Conservation (phyloP, 2,329 filamentous ascomycete species). For the Penicillium sp. region DNA sequence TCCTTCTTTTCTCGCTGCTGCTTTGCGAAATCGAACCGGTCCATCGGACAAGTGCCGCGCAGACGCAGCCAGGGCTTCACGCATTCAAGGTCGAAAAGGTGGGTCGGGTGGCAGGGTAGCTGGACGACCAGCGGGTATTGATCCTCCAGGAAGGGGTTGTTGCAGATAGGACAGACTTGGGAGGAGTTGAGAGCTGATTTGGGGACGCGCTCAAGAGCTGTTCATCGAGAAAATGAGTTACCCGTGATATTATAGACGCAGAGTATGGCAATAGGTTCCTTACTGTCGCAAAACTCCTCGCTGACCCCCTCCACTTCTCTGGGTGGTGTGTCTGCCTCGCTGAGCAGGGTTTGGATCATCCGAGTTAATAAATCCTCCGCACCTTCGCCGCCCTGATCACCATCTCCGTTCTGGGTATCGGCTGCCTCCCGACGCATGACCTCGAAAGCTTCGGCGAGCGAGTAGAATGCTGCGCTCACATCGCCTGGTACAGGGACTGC, state of each 20-base stretch:
- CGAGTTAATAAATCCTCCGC: constrained; percentile 49
- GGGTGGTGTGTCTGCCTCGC: constrained; percentile 58
- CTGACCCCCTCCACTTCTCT: constrained; percentile 60
- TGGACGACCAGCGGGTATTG: constrained; percentile 63
- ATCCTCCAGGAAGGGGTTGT: constrained; percentile 61
- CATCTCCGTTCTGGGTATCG: constrained; percentile 30
- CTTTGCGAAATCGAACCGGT: constrained; percentile 59
- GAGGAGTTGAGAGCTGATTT: constrained; percentile 53
- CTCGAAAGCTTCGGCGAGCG: constrained; percentile 60
- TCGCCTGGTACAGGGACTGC: constrained; percentile 61
- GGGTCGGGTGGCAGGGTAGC: constrained; percentile 60
- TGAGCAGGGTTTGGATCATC: constrained; percentile 57
- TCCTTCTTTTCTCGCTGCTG: constrained; percentile 51
- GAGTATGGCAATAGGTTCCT: constrained; percentile 3
- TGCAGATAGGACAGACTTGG: constrained; percentile 60
- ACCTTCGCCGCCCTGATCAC: constrained; percentile 25
- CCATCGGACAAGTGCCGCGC: constrained; percentile 63
- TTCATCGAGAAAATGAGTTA: neutral
- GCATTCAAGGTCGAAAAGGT: constrained; percentile 65
- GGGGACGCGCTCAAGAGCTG: constrained; percentile 58
- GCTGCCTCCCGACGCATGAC: constrained; percentile 50
- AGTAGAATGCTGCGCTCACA: constrained; percentile 58
- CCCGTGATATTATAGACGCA: neutral
- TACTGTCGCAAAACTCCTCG: constrained; percentile 59
- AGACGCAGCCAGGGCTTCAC: constrained; percentile 64